Base-by-base conservation (phyloP, 495 filamentous ascomycete species). In the Zalerion maritima region DNA sequence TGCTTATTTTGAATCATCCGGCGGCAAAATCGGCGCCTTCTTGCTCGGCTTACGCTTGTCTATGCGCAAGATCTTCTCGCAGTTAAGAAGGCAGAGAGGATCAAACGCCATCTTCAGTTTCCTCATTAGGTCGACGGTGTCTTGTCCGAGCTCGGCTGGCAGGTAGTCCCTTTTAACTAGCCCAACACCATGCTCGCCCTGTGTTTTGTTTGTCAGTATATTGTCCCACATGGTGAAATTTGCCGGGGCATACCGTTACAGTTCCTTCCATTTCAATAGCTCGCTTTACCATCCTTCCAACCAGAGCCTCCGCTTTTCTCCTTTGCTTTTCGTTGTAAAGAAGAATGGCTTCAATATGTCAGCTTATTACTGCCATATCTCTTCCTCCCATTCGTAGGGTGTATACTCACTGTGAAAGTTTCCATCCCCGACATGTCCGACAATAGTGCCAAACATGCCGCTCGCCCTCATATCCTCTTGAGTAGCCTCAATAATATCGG, bases 221-320 rank as follows among this genome's bases (percentile, higher is more conserved):
- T 13, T 7, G 2, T 21, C 15, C 10, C 5, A 19, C 6, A 5
- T 16, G 16, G 16, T 7, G 5, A 18, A 17, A 29, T 5, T 18
- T 15, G 29, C 22, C 20, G 6, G 18, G n/a, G 44, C 54, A 34
- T 34, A 62, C 60, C 6, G 81, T 85, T 3, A 82, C 77, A 2
- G 81, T 87, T 5, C 81, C 81, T 44, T 87, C 81, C 58, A 85
- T 70, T 54, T 80, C 75, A 13, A 86, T 68, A 4, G 81, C 81
- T 27, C 78, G 59, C 62, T 83, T 83, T 19, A 86, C 78, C 81
- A 87, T 86, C 14, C 76, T 60, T 41, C 83, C 76, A 13, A 87
- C 78, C 5, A 83, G 48, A n/a, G 60, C 67, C 45, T 81, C 75
- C 3, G 73, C 77, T 18, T 63, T 57, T 36, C 57, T 56, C 27